Evolutionary conservation across 441 rosid genomes (phyloP), one percentile per base, ranked within the genome.

Genomic region (Bruguiera hainesii): DNA sequence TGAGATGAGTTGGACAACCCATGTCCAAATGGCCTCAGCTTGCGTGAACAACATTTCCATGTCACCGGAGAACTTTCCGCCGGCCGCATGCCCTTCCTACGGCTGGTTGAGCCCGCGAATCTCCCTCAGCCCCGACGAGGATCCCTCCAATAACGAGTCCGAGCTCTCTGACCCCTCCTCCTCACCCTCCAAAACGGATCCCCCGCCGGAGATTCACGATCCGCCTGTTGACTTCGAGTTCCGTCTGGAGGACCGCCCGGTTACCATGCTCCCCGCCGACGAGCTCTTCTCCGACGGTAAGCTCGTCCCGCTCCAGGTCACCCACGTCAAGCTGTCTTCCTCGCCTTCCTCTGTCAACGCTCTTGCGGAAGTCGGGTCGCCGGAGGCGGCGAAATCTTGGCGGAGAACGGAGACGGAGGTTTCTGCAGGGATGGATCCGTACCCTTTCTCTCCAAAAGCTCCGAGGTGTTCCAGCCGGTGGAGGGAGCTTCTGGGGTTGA

Each of bases 381-480:
- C 74, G 5, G 85, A 77, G n/a, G 19, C 56, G 9, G 33, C 11
- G 2, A 85, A 73, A 49, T 68, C 85, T 58, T 69, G 83, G 53
- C 80, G 81, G 33, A 73, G 71, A 61, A 61, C 61, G 69, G 87
- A 83, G 56, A 60, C 73, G 78, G 89, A 81, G 42, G 67, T 81
- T 28, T 73, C 85, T 0, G 64, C 80, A 9, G 15, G 48, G 48
- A 69, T 70, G 20, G 93, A 90, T 63, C 62, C 71, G 31, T 78
- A 68, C 57, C 65, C 80, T 62, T 87, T 87, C 67, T 89, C 97
- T 1, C 94, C 94, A 0, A 93, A 89, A 53, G 97, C 97, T 1
- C 97, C 96, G 0, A 62, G 91, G 65, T 89, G 97, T 57, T 91
- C 98, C 1, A 85, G 99, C 66, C 80, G 97, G n/a, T 94, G 96